Conservation (phyloP, 768 basidiomycete genomes). For the Russula brevipes region DNA sequence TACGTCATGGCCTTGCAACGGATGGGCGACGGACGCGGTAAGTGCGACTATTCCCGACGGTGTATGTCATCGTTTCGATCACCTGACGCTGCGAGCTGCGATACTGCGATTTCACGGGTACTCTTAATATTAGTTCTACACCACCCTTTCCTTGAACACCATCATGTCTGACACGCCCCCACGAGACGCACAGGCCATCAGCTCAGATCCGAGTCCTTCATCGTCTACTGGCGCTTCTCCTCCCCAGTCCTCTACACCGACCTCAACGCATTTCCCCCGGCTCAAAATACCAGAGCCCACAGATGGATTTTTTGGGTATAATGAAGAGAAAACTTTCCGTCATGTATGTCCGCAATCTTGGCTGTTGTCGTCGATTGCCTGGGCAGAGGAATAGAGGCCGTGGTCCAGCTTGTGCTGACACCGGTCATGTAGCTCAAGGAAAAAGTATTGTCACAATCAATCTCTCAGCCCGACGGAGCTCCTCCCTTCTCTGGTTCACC, state of each 20-base stretch:
- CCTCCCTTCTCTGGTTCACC: constrained; percentile 33
- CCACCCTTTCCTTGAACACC: neutral
- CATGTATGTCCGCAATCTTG: constrained; percentile 47
- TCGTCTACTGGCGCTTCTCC: neutral
- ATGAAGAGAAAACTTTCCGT: constrained; percentile 69
- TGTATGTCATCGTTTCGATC: neutral
- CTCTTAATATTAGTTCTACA: too few relatives aligned
- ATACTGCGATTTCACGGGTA: too few relatives aligned
- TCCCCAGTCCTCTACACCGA: neutral
- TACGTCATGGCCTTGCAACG: too few relatives aligned
- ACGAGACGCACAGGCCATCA: neutral
- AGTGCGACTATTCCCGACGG: too few relatives aligned
- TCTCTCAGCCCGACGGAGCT: constrained; percentile 35
- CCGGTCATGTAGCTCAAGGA: constrained; percentile 56
- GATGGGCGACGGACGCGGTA: constrained; percentile 56
- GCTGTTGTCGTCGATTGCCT: neutral
- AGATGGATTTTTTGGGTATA: constrained; percentile 77
- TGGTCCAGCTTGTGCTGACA: neutral
- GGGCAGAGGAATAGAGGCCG: neutral
- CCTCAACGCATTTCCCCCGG: constrained; percentile 26
- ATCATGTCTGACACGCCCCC: constrained; percentile 3
- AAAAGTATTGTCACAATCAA: constrained; percentile 63
- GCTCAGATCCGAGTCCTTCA: neutral
- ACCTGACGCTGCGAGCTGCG: neutral
- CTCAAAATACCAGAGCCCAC: constrained; percentile 45